Evolutionary conservation across 2,329 filamentous ascomycete species (phyloP), one percentile per base, ranked within the genome.

Genomic region (Aureobasidium sp.): DNA sequence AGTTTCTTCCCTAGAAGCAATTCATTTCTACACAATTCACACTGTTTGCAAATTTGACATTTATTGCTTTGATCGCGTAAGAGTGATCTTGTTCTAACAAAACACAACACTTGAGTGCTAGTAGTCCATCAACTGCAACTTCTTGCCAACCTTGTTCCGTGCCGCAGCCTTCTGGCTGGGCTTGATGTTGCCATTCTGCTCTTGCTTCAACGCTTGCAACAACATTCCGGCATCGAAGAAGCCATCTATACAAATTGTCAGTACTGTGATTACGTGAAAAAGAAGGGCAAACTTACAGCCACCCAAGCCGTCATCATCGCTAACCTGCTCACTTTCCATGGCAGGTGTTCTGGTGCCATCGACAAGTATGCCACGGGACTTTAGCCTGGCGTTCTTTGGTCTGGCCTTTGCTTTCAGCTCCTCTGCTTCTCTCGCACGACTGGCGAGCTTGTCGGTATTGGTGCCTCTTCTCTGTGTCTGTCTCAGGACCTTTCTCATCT

Each of bases 221-320:
- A 97, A 83, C 91, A 97, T 96, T 15, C 93, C 93, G 0, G 93
- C 91, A 73, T 97, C 93, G 76, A 97, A 97, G 80, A 97, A 97
- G 36, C 93, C 93, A 79, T 97, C 92, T 96, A 71, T n/a, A 36
- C 61, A 22, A 36, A 3, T 37, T 12, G 60, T 66, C 58, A 67
- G 64, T 53, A 29, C 34, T 9, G 2, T 20, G 39, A 39, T 41
- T 15, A 42, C 25, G 12, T 36, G 3, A 2, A 3, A 7, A 31
- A 5, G 1, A 12, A 3, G 25, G 22, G n/a, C 59, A 70, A 66
- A 87, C 90, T 87, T 84, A 96, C 92, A 97, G 75, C 93, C 92
- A 67, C 92, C 92, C 71, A 97, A 82, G 67, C 91, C 90, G 70
- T 96, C 92, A 75, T 92, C 89, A 70, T 96, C 91, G 67, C 90